phyloP scores from a whole-genome alignment of 164 flowering plant species.

The Magnolia kwangsiensis region DNA sequence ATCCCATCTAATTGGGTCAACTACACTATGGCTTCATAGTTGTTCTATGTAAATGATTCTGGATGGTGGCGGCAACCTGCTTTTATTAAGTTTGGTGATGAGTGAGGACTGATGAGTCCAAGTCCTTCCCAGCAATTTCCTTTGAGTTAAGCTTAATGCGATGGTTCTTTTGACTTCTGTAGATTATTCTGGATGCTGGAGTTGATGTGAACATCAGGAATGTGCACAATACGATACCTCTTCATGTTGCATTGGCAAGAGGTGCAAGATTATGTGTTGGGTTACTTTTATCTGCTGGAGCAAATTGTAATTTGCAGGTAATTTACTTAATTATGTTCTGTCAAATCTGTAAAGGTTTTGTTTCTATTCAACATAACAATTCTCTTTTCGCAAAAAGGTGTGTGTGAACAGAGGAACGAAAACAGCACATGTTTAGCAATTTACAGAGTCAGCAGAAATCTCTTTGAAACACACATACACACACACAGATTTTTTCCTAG shows the following conservation, averaged over 20 bases:
- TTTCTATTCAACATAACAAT: too few relatives aligned
- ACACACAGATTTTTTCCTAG: too few relatives aligned
- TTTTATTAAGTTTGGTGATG: conserved; percentile 1
- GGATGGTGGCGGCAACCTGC: background rate
- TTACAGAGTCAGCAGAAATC: too few relatives aligned
- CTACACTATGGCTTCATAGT: background rate
- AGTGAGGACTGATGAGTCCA: background rate
- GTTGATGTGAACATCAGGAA: conserved; percentile 91
- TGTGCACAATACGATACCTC: conserved; percentile 79
- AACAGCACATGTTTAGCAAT: too few relatives aligned
- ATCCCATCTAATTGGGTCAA: too few relatives aligned
- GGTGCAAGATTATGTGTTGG: conserved; percentile 93
- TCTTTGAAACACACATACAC: too few relatives aligned
- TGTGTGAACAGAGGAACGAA: too few relatives aligned
- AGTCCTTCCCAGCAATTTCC: background rate
- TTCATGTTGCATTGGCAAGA: conserved; percentile 95
- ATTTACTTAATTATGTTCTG: background rate
- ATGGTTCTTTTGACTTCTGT: conserved; percentile 9
- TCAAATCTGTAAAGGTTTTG: too few relatives aligned
- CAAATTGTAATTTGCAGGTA: conserved; percentile 91
- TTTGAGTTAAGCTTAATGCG: conserved; percentile 1
- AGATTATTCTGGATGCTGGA: conserved; percentile 92
- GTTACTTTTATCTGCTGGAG: conserved; percentile 81
- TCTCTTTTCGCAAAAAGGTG: too few relatives aligned
- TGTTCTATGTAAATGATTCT: background rate